phyloP scores from a whole-genome alignment of 78 protist genomes.

The Dictyostelium brefeldianum region DNA sequence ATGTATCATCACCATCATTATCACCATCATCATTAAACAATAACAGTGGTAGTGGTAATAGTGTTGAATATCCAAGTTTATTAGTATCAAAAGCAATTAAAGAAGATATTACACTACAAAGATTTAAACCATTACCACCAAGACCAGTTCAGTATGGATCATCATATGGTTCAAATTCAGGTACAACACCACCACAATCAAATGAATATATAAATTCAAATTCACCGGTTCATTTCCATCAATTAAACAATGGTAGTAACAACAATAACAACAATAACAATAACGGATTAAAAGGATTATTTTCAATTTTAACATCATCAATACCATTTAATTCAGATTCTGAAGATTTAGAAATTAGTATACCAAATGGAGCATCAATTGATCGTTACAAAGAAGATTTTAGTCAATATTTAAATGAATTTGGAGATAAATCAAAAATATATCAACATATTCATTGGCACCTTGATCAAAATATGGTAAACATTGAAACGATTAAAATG shows the following conservation, averaged over 20 bases:
- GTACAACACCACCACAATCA: neutral
- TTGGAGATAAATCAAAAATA: slow-evolving; percentile 52
- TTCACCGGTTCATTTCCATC: neutral
- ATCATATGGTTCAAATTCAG: neutral
- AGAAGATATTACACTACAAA: slow-evolving; percentile 61
- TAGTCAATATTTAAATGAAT: slow-evolving; percentile 27
- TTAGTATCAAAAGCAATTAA: neutral
- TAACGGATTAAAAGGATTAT: neutral
- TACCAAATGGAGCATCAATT: neutral
- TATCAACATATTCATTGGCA: slow-evolving; percentile 77
- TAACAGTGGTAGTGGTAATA: neutral
- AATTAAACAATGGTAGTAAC: neutral
- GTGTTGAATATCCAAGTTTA: neutral
- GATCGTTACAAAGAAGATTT: slow-evolving; percentile 21
- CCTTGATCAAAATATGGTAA: slow-evolving; percentile 47
- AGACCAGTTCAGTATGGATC: neutral
- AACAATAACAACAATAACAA: neutral
- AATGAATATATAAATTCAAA: neutral
- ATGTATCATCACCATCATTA: neutral
- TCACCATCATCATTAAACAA: neutral
- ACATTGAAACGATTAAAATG: slow-evolving; percentile 54
- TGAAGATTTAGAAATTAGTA: neutral
- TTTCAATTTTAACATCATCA: slow-evolving; percentile 13
- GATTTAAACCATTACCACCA: slow-evolving; percentile 73
- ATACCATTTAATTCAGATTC: slow-evolving; percentile 27